Evolutionary conservation across 768 basidiomycete genomes (phyloP).

Genomic region (Phaffia tasmanica): DNA sequence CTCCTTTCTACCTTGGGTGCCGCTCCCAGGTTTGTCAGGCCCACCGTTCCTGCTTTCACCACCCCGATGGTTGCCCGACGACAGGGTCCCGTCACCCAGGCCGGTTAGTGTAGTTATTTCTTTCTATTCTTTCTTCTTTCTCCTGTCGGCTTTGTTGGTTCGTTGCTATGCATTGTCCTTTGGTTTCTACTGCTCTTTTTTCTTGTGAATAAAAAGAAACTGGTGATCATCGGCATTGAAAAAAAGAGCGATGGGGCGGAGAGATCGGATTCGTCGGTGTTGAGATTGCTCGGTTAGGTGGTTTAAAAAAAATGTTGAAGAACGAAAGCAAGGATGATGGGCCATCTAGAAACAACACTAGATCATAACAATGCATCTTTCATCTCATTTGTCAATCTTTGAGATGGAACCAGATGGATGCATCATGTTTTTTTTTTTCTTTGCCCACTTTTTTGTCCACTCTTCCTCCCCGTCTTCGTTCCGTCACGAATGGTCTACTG

Average conservation of each 20-base stretch:
- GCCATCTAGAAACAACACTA: no score
- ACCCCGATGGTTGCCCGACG: background rate
- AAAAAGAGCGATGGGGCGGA: background rate
- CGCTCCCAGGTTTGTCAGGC: conserved; percentile 16
- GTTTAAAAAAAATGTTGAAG: no score
- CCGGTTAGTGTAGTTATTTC: conserved; percentile 5
- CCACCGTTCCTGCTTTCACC: conserved; percentile 11
- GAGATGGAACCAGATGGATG: no score
- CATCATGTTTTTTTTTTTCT: background rate
- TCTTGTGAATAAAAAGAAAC: background rate
- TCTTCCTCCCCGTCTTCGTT: background rate
- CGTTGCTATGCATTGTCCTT: background rate
- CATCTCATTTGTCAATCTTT: no score
- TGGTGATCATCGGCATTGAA: background rate
- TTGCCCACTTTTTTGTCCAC: background rate
- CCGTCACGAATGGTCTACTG: background rate
- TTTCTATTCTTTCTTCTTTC: background rate
- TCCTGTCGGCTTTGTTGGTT: background rate
- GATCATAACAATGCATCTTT: no score
- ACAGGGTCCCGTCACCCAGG: conserved; percentile 4
- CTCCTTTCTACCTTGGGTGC: conserved; percentile 11
- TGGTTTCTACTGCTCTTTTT: background rate
- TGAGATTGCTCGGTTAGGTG: no score
- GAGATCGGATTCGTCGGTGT: no score
- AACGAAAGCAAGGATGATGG: no score